These are phyloP conservation scores for Aspergillus ibericus DNA, from an alignment of 2,329 filamentous ascomycete genomes.

Conservation along the genomic window DNA sequence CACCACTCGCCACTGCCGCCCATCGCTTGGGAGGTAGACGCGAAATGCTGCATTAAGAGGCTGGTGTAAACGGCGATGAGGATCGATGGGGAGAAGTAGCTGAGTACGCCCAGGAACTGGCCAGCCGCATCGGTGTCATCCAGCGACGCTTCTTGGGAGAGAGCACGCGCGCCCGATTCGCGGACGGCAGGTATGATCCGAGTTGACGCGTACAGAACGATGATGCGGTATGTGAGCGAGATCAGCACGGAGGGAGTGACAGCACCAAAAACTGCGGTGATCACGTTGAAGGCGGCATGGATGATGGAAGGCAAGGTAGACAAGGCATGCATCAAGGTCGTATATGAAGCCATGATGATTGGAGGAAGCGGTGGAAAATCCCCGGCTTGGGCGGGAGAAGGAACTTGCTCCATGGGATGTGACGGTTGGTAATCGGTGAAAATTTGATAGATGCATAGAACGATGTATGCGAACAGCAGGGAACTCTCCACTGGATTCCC, in stretches of 20 bases:
- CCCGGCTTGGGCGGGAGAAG: constrained; percentile 56
- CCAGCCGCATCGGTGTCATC: constrained; percentile 83
- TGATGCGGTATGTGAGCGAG: constrained; percentile 86
- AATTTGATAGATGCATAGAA: constrained; percentile 98
- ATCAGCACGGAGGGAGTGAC: constrained; percentile 96
- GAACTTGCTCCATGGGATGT: constrained; percentile 57
- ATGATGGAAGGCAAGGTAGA: constrained; percentile 80
- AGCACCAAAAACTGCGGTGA: constrained; percentile 89
- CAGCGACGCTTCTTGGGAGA: constrained; percentile 80
- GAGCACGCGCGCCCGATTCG: constrained; percentile 76
- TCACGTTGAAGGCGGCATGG: constrained; percentile 78
- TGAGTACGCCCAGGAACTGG: constrained; percentile 76
- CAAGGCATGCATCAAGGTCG: constrained; percentile 80
- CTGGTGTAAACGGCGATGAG: constrained; percentile 96
- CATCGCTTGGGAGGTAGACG: constrained; percentile 62
- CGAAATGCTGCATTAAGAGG: constrained; percentile 91
- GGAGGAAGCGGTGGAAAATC: constrained; percentile 95
- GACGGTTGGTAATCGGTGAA: constrained; percentile 97
- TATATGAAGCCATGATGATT: constrained; percentile 97
- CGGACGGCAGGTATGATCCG: constrained; percentile 93
- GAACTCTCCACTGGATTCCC: constrained; percentile 96
- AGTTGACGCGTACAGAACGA: constrained; percentile 93
- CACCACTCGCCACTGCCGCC: constrained; percentile 71
- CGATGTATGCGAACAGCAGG: constrained; percentile 91
- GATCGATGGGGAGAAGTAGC: constrained; percentile 92